Evolutionary conservation across 129 eudicot species (phyloP).

Genomic region (Escallonia rubra): DNA sequence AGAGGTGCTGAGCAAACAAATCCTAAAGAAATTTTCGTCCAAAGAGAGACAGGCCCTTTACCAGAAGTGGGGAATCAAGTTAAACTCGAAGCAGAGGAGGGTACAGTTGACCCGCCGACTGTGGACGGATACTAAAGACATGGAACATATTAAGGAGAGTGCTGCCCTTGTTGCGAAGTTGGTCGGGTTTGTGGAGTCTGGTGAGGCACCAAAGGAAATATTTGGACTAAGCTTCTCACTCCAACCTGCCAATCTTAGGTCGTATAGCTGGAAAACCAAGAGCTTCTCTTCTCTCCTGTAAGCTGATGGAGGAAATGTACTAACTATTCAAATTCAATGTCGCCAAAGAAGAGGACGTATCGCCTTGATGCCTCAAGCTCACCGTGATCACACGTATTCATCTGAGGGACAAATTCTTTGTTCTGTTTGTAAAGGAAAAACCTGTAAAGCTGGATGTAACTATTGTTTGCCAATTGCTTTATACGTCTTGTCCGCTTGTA

Average conservation of each 20-base stretch:
- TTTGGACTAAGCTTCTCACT: slow-evolving; percentile 62
- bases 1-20: slow-evolving; percentile 47
- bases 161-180: slow-evolving; percentile 61
- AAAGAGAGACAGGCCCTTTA: slow-evolving; percentile 45
- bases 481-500: too few relatives aligned
- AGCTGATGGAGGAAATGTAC: too few relatives aligned
- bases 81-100: slow-evolving; percentile 59
- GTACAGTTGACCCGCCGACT: slow-evolving; percentile 37
- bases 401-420: too few relatives aligned
- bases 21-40: slow-evolving; percentile 39
- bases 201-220: slow-evolving; percentile 51
- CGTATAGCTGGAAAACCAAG: slow-evolving; percentile 40
- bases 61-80: slow-evolving; percentile 57
- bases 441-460: too few relatives aligned
- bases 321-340: too few relatives aligned
- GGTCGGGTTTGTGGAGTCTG: slow-evolving; percentile 42
- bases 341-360: too few relatives aligned
- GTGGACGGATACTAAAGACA: slow-evolving; percentile 60
- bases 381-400: too few relatives aligned
- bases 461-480: too few relatives aligned
- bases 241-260: slow-evolving; percentile 15
- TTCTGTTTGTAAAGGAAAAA: too few relatives aligned
- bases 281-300: slow-evolving; percentile 23
- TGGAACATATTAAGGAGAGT: slow-evolving; percentile 62
- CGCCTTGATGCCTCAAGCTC: too few relatives aligned